Base-by-base conservation (phyloP, 192 early-diverging fungal genomes). In the Phycomyces nitens region DNA sequence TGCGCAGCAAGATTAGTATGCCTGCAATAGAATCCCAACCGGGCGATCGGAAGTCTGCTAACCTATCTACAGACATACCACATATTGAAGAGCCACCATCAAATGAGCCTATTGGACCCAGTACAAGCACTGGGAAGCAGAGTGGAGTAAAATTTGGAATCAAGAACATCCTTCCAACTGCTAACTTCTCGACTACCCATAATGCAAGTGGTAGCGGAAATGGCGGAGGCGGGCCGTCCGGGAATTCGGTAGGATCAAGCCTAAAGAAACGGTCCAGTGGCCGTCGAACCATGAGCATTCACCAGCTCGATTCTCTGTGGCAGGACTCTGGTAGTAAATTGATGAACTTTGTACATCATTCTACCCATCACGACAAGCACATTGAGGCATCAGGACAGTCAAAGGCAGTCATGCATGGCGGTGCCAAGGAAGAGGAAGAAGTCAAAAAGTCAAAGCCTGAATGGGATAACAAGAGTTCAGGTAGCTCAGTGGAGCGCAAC, bases 381-480 rank as follows among this genome's bases (percentile, higher is more conserved):
- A 3, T n/a, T 7, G 44, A 47, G 3, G 12, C 44, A 47, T 11
- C 44, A n/a, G 44, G 12, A 14, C 44, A 47, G 3, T 3, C 15
- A 47, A 47, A 47, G 12, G 2, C 12, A 11, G 44, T 11, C 11
- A 14, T 11, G 11, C 7, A 34, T 7, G 11, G 11, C 15, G 12
- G 2, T 10, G 40, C 0, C 2, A 53, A 63, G 15, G 52, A 41
- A 23, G 29, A 54, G 16, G 43, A 61, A 26, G 59, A 61, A 34
- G 44, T 29, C 12, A 59, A 38, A 40, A 24, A 18, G 52, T 47
- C 18, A 11, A 47, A 47, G 12, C 44, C 34, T 23, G 68, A 69
- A 2, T 69, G 62, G 64, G 73, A 75, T 62, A 44, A 51, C 6
- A 65, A 41, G 7, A 75, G 73, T 23, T 56, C 34, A n/a, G 51